Conservation (phyloP, 768 basidiomycete genomes). For the Lentinula boryana region DNA sequence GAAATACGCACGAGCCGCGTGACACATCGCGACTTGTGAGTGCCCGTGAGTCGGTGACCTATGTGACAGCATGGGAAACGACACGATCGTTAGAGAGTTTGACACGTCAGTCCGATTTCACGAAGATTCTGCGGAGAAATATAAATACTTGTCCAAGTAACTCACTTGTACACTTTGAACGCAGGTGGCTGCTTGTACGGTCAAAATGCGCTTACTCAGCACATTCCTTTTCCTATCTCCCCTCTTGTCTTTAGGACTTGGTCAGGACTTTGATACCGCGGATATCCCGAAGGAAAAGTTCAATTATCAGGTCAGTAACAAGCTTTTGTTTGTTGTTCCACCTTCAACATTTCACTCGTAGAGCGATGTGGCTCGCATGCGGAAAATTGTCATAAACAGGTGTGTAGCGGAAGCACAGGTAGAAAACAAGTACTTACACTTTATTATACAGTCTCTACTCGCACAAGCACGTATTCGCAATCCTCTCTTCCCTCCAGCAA, state of each 20-base stretch:
- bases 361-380: constrained; percentile 91
- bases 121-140: neutral
- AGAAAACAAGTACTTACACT: constrained; percentile 6
- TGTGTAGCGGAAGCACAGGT: constrained; percentile 13
- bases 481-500: neutral
- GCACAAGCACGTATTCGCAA: constrained; percentile 46
- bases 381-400: constrained; percentile 93
- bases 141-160: neutral
- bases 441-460: constrained; percentile 63
- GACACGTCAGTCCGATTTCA: constrained; percentile 42
- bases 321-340: neutral
- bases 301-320: constrained; percentile 57
- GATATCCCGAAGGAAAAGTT: constrained; percentile 49
- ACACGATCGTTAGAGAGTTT: constrained; percentile 24
- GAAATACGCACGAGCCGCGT: neutral
- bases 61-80: constrained; percentile 8
- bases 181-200: constrained; percentile 4
- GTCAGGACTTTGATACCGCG: constrained; percentile 35
- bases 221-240: constrained; percentile 43
- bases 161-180: neutral
- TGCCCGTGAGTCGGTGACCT: neutral
- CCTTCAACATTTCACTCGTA: constrained; percentile 20
- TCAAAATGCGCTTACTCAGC: constrained; percentile 52
- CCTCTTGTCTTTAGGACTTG: constrained; percentile 38
- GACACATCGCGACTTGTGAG: constrained; percentile 5